These are phyloP conservation scores for Ophiostoma himal-ulmi DNA, from an alignment of 2,329 filamentous ascomycete genomes.

Conservation along the genomic window DNA sequence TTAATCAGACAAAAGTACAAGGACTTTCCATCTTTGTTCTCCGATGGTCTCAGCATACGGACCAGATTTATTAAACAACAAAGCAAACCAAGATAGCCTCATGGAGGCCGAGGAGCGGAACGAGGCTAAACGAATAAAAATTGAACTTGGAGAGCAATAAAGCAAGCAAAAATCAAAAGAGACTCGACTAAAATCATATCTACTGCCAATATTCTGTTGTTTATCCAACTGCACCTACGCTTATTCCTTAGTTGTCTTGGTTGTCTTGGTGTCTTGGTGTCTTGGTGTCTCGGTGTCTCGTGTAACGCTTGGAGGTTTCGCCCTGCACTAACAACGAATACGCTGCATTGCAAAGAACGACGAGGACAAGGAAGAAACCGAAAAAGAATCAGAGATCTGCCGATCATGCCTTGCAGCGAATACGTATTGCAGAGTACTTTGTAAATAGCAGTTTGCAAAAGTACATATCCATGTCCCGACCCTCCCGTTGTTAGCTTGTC, in stretches of 20 bases:
- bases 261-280: background rate
- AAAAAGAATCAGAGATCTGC: background rate
- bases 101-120: background rate
- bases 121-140: background rate
- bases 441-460: background rate
- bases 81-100: background rate
- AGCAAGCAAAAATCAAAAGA: background rate
- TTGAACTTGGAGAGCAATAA: background rate
- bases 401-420: background rate
- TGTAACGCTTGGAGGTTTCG: conserved; percentile 3
- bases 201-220: background rate
- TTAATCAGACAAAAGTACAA: background rate
- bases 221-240: background rate
- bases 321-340: background rate
- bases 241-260: background rate
- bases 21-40: background rate
- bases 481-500: background rate
- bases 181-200: background rate
- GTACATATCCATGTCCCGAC: background rate
- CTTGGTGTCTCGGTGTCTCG: background rate
- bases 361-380: background rate
- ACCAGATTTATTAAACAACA: background rate
- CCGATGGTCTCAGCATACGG: background rate
- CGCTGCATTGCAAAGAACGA: too few species aligned
- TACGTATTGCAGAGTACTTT: background rate